Evolutionary conservation across 2,329 filamentous ascomycete species (phyloP), one percentile per base, ranked within the genome.

Genomic region (Drechmeria coniospora): DNA sequence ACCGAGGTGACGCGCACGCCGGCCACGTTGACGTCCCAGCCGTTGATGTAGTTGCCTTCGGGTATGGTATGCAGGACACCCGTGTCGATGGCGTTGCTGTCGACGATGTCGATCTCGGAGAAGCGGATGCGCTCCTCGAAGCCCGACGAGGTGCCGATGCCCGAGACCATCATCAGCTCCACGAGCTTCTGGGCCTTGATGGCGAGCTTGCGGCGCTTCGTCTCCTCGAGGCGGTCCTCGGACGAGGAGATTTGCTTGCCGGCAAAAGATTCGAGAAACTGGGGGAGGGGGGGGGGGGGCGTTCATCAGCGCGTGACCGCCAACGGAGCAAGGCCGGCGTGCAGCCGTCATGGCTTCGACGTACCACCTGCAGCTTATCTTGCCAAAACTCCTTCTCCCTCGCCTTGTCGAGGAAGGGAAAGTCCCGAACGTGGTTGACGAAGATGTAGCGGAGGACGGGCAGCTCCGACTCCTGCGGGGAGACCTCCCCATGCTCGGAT

Each of bases 311-410:
- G n/a, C n/a, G n/a, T n/a, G n/a, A n/a, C n/a, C n/a, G n/a, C n/a
- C n/a, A n/a, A n/a, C n/a, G n/a, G n/a, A n/a, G n/a, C n/a, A n/a
- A n/a, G n/a, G n/a, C n/a, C n/a, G n/a, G n/a, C n/a, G n/a, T n/a
- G n/a, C n/a, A n/a, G n/a, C n/a, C n/a, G n/a, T n/a, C n/a, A n/a
- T n/a, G n/a, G n/a, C n/a, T n/a, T n/a, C 15, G 23, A 74, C 79
- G 41, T 57, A 92, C 82, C 48, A 86, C 72, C 61, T 98, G 90
- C 34, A 98, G 62, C 53, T 92, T 95, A 50, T 95, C 84, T 58
- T 98, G 90, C 90, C 90, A 98, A 47, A 98, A 98, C 56, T 98
- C 90, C 67, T 95, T 93, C 66, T 98, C 90, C 46, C 74, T 79
- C 14, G 90, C 90, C 63, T 92, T 83, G 55, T 98, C 84, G 37